phyloP scores from a whole-genome alignment of 2,329 filamentous ascomycete species.

The Alternaria tenuissima region DNA sequence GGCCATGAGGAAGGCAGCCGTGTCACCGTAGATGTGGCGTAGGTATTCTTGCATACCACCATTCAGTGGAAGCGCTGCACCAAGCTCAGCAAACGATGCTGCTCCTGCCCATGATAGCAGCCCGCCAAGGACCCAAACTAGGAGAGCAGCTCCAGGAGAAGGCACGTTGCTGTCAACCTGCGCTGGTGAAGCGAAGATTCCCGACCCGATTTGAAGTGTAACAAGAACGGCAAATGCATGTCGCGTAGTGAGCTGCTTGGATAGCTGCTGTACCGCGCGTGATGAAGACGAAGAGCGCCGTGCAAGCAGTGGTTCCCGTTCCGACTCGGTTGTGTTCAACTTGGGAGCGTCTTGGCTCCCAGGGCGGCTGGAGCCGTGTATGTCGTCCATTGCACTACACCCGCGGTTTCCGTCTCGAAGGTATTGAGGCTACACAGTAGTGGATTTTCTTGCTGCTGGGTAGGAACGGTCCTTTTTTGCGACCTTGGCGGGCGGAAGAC shows the following conservation, averaged over 20 bases:
- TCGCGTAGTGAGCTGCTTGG: slow-evolving; percentile 47
- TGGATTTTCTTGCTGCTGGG: neutral
- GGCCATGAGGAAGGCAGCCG: slow-evolving; percentile 68
- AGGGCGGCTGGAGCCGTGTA: neutral
- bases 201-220: slow-evolving; percentile 70
- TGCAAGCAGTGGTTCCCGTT: slow-evolving; percentile 40
- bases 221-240: slow-evolving; percentile 66
- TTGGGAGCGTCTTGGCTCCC: slow-evolving; percentile 20
- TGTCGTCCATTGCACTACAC: slow-evolving; percentile 1
- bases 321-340: slow-evolving; percentile 28
- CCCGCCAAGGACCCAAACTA: slow-evolving; percentile 69
- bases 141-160: slow-evolving; percentile 65
- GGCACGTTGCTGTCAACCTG: slow-evolving; percentile 70
- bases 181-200: slow-evolving; percentile 71
- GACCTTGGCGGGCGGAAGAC: neutral
- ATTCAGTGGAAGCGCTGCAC: slow-evolving; percentile 69
- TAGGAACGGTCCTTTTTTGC: slow-evolving; percentile 1
- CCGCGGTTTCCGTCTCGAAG: neutral
- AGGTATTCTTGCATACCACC: slow-evolving; percentile 71
- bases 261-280: slow-evolving; percentile 13
- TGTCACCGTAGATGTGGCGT: slow-evolving; percentile 67
- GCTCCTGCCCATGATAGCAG: slow-evolving; percentile 71
- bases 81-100: slow-evolving; percentile 68
- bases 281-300: slow-evolving; percentile 27
- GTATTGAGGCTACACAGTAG: neutral